phyloP scores from a whole-genome alignment of 1,139 yeast species.

The Lodderomyces pseudojiufengensis region DNA sequence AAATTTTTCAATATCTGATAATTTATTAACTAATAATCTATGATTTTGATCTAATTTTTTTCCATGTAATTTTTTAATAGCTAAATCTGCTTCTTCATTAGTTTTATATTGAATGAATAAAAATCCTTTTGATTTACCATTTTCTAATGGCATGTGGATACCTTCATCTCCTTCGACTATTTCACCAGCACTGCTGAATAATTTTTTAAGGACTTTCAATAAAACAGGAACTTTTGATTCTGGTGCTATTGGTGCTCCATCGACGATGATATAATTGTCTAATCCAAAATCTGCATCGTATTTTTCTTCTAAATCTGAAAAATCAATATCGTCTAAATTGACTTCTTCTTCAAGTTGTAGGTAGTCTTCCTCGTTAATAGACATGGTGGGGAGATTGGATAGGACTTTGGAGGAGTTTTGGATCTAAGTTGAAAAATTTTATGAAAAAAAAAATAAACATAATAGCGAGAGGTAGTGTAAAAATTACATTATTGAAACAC shows the following conservation, averaged over 20 bases:
- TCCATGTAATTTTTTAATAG: conserved; percentile 77
- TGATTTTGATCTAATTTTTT: conserved; percentile 94
- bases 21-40: conserved; percentile 77
- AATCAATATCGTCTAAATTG: conserved; percentile 64
- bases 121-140: conserved; percentile 82
- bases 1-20: conserved; percentile 80
- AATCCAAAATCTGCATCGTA: conserved; percentile 64
- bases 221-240: conserved; percentile 82
- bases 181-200: conserved; percentile 67
- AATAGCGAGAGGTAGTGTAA: not conserved
- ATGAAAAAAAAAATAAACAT: too few relatives aligned
- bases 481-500: too few relatives aligned
- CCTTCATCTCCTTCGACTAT: conserved; percentile 65
- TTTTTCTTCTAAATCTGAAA: conserved; percentile 80
- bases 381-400: conserved; percentile 8
- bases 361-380: conserved; percentile 15
- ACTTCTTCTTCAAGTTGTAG: conserved; percentile 46
- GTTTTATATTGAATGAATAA: conserved; percentile 80
- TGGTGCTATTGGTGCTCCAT: conserved; percentile 95
- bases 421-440: not conserved
- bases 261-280: conserved; percentile 81
- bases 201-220: conserved; percentile 79
- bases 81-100: conserved; percentile 67
- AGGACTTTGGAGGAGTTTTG: too few relatives aligned
- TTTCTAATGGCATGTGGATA: conserved; percentile 77